Percentiles rank a stretch among this genome's conserved stretches.
Evolutionary conservation across 495 filamentous ascomycete species (phyloP).

Genomic region (Aspergillus cristatus): DNA sequence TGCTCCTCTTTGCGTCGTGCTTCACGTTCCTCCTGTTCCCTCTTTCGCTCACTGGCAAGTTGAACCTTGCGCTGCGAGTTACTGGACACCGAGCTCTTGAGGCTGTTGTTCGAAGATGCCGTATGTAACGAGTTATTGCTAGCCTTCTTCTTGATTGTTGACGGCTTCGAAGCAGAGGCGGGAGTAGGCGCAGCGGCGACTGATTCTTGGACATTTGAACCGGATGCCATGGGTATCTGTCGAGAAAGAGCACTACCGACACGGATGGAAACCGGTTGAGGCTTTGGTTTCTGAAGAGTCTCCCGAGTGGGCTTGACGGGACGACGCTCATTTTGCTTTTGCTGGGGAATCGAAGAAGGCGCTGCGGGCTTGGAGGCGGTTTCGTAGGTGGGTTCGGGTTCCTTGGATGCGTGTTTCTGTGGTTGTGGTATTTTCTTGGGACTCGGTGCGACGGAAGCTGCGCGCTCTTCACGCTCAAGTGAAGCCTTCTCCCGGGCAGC

Average conservation of each 20-base stretch:
- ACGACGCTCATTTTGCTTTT: constrained; percentile 46
- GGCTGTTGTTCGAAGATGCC: constrained; percentile 53
- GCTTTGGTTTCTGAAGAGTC: constrained; percentile 52
- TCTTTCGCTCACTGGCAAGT: constrained; percentile 64
- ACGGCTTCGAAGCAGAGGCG: constrained; percentile 36
- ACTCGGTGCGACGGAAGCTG: constrained; percentile 30
- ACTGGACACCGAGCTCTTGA: constrained; percentile 59
- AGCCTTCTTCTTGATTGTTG: constrained; percentile 49
- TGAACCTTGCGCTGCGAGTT: constrained; percentile 48
- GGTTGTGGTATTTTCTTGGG: constrained; percentile 35
- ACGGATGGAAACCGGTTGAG: constrained; percentile 69
- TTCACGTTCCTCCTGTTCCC: constrained; percentile 68
- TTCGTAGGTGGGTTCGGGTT: constrained; percentile 27
- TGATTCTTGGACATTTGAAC: constrained; percentile 52
- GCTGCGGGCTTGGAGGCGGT: constrained; percentile 24
- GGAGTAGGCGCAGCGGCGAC: constrained; percentile 36
- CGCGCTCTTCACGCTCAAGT: constrained; percentile 25
- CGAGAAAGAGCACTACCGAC: constrained; percentile 63
- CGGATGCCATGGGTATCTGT: constrained; percentile 54
- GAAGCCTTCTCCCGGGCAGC: constrained; percentile 24
- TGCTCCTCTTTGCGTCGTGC: constrained; percentile 70
- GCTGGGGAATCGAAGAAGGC: constrained; percentile 45
- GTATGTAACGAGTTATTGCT: constrained; percentile 60
- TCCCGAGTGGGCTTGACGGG: constrained; percentile 66
- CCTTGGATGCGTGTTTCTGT: constrained; percentile 39